A percentile compares a stretch with the other conserved stretches of the same genome.
These are phyloP conservation scores for Arachnomyces sp. DNA, from an alignment of 2,329 filamentous ascomycete species.

Conservation along the genomic window DNA sequence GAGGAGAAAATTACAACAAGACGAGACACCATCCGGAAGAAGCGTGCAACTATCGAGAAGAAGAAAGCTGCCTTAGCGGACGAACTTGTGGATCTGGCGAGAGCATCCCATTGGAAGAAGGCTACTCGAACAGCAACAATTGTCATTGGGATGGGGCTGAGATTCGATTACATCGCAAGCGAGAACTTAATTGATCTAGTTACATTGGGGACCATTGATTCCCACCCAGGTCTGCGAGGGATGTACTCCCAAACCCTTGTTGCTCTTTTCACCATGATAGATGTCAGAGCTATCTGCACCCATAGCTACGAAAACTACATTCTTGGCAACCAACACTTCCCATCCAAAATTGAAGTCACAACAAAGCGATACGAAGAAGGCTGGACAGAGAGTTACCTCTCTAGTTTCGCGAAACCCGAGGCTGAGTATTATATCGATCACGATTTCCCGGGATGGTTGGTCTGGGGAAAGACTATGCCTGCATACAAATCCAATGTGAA, in stretches of 20 bases:
- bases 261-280: conserved; percentile 73
- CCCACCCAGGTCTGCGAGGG: conserved; percentile 75
- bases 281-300: conserved; percentile 75
- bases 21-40: conserved; percentile 65
- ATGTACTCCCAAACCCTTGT: conserved; percentile 77
- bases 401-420: conserved; percentile 66
- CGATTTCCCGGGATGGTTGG: conserved; percentile 91
- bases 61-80: conserved; percentile 75
- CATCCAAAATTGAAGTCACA: conserved; percentile 65
- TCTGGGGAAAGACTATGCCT: conserved; percentile 83
- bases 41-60: conserved; percentile 68
- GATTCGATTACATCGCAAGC: conserved; percentile 83
- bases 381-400: conserved; percentile 73
- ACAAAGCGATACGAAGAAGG: conserved; percentile 67
- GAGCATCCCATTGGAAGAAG: conserved; percentile 90
- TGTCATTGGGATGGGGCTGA: conserved; percentile 78
- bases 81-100: conserved; percentile 71
- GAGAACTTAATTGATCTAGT: conserved; percentile 76
- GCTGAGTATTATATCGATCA: conserved; percentile 85
- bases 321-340: conserved; percentile 67
- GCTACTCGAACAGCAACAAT: conserved; percentile 84
- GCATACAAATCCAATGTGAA: conserved; percentile 66
- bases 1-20: conserved; percentile 53
- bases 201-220: conserved; percentile 74
- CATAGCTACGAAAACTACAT: conserved; percentile 87